A percentile compares a stretch with the other conserved stretches of the same genome.
phyloP scores from a whole-genome alignment of 2,329 filamentous ascomycete species.

The Anthostomella pinea region DNA sequence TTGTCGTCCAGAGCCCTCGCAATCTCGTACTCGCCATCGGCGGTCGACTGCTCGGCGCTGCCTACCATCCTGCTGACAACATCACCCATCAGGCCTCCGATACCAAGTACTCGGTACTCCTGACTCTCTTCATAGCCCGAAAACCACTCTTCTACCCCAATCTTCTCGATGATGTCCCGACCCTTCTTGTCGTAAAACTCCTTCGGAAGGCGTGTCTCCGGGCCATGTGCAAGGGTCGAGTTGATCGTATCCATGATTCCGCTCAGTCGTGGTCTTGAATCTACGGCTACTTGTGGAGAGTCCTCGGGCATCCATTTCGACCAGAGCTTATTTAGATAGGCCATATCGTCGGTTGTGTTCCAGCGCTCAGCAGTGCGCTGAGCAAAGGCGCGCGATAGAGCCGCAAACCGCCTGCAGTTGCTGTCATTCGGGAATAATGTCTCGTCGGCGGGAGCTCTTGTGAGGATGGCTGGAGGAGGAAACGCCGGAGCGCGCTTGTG shows the following conservation, averaged over 20 bases:
- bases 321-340: conserved; percentile 72
- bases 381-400: conserved; percentile 67
- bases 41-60: conserved; percentile 56
- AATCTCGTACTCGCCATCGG: conserved; percentile 52
- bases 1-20: conserved; percentile 22
- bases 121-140: conserved; percentile 76
- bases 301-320: conserved; percentile 82
- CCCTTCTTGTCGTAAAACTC: conserved; percentile 83
- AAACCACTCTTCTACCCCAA: conserved; percentile 92
- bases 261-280: conserved; percentile 77
- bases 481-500: conserved; percentile 45
- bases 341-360: conserved; percentile 78
- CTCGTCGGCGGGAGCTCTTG: conserved; percentile 65
- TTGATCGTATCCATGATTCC: conserved; percentile 96
- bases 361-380: conserved; percentile 68
- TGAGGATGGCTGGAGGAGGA: conserved; percentile 62
- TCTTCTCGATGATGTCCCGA: conserved; percentile 66
- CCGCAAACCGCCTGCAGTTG: conserved; percentile 69
- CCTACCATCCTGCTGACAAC: conserved; percentile 73
- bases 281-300: conserved; percentile 69
- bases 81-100: conserved; percentile 82
- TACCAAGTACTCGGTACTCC: conserved; percentile 87
- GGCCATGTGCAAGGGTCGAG: conserved; percentile 79
- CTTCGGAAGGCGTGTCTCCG: conserved; percentile 71
- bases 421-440: conserved; percentile 77